Evolutionary conservation across 2,329 filamentous ascomycete genomes (phyloP).

Genomic region (Penicillium corylophilum): DNA sequence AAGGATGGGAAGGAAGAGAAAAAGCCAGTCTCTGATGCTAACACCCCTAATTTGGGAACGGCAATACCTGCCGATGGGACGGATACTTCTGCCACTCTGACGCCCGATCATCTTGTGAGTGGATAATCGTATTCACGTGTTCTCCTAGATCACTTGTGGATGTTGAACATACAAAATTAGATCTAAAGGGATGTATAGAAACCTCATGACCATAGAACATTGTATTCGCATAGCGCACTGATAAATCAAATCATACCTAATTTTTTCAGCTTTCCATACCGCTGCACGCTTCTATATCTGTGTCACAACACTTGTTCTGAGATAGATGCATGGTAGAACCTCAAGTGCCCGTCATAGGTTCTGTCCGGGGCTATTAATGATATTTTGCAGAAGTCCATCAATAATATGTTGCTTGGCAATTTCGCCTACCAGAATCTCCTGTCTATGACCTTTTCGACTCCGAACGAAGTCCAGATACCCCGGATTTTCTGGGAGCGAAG

Average conservation of each 20-base stretch:
- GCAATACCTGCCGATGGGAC: conserved; percentile 13
- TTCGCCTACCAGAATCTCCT: too few relatives aligned
- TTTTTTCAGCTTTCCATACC: neutral
- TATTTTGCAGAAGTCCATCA: too few relatives aligned
- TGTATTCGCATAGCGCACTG: conserved; percentile 4
- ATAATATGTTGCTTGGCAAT: too few relatives aligned
- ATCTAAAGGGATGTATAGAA: neutral
- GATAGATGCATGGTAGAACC: too few relatives aligned
- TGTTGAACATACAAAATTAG: neutral
- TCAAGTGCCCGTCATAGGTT: too few relatives aligned
- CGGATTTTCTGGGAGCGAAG: too few relatives aligned
- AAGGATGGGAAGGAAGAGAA: conserved; percentile 17
- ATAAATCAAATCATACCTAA: neutral
- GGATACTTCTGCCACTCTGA: conserved; percentile 20
- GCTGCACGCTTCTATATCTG: too few relatives aligned
- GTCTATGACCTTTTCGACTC: too few relatives aligned
- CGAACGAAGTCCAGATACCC: too few relatives aligned
- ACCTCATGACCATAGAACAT: conserved; percentile 1
- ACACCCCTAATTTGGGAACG: conserved; percentile 6
- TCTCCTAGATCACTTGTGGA: neutral
- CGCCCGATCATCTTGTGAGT: conserved; percentile 32
- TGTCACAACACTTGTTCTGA: too few relatives aligned
- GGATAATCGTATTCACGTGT: conserved; percentile 15
- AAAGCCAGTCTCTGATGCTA: neutral
- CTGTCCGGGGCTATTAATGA: too few relatives aligned